Evolutionary conservation across 495 filamentous ascomycete species (phyloP), one percentile per base, ranked within the genome.

Genomic region (Hypomontagnella monticulosa): DNA sequence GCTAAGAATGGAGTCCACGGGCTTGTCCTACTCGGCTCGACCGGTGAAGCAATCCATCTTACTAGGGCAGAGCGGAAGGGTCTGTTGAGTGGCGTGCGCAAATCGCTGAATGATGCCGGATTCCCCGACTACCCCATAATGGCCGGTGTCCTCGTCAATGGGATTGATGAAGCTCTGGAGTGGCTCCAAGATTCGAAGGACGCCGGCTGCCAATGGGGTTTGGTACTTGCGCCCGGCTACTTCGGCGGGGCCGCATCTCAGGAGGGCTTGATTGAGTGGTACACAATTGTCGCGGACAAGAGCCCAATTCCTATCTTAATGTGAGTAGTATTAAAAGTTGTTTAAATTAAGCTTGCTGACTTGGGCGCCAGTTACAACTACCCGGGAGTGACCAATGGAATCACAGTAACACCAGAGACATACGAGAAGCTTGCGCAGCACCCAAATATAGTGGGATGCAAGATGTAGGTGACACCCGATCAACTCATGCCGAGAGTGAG

Each of bases 11-110:
- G 88, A 52, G 82, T 90, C 73, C 79, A 74, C 11, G 88, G 88
- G 6, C 78, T 90, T 19, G 85, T 89, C 4, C 75, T 90, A 4
- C 79, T 91, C n/a, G 88, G 88, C 16, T 84, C 79, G 27, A 90
- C 87, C 0, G 88, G 88, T 48, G 88, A 91, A 73, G 88, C 87
- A 0, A 79, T 90, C 6, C 87, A 89, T 69, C 76, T 90, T 6
- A 77, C 84, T 0, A 74, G 78, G 6, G 14, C 68, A 9, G 88
- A 91, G 56, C 84, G 88, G 9, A 76, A 66, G 42, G 69, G 77
- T 18, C 77, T 90, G 11, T 68, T 89, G n/a, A 70, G 74, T 5
- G 73, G 74, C 32, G 81, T 88, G 1, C 79, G 85, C 19, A 71
- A 78, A 42, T 78, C 79, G n/a, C 78, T 88, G 23, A 78, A 83